A percentile compares a stretch with the other conserved stretches of the same genome.
Evolutionary conservation across 441 rosid genomes (phyloP).

Genomic region (Populus trichocarpa): DNA sequence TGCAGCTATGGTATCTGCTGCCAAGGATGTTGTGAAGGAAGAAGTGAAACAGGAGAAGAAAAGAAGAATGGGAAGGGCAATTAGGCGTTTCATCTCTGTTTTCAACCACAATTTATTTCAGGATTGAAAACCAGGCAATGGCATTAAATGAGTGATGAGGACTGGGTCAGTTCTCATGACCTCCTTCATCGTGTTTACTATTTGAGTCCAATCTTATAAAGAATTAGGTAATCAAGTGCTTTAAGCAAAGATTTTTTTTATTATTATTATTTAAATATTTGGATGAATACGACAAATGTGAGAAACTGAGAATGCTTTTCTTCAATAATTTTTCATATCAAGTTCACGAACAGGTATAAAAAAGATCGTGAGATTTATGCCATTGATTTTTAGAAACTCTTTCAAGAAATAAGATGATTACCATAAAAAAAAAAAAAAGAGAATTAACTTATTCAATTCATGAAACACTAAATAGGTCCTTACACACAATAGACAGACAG

Average conservation of each 20-base stretch:
- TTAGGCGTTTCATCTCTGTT: not conserved
- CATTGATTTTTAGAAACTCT: too few species aligned
- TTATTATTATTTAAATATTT: too few species aligned
- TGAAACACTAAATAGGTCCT: too few species aligned
- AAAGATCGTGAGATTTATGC: too few species aligned
- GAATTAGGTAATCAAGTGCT: not conserved
- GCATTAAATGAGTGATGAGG: not conserved
- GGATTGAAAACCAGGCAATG: not conserved
- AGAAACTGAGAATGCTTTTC: not conserved
- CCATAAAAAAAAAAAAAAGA: too few species aligned
- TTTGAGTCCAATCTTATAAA: too few species aligned
- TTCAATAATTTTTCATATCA: not conserved
- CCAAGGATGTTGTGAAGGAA: not conserved
- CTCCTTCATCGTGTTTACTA: not conserved
- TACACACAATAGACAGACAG: too few species aligned
- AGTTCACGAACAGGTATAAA: too few species aligned
- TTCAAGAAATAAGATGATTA: too few species aligned
- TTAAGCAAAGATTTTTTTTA: not conserved
- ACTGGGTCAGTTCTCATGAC: not conserved
- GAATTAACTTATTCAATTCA: too few species aligned
- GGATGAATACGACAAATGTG: not conserved
- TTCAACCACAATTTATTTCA: not conserved
- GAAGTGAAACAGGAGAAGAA: not conserved
- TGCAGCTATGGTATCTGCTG: conserved; percentile 1
- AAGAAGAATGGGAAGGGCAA: not conserved